Evolutionary conservation across 345 rosid genomes (phyloP), one percentile per base, ranked within the genome.

Genomic region (Hirschfeldia incana): DNA sequence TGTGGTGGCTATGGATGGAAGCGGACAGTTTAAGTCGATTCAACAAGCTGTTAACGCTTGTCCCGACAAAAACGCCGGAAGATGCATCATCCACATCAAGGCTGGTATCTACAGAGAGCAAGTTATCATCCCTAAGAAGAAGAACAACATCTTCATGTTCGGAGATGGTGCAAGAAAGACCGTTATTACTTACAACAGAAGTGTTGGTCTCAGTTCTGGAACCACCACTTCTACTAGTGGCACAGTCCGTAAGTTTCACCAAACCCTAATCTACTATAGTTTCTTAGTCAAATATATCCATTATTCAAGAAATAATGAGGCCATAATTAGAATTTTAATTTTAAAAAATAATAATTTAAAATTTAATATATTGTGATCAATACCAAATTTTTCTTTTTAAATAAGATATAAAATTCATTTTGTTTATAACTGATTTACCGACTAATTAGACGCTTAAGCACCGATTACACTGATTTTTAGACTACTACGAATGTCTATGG

Each of bases 1-100:
- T 3, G 89, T 90, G 6, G 98, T 92, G 72, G 97, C 96, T 32
- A 68, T 88, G 69, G 98, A 94, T 70, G 97, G 94, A 13, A 90
- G 92, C 67, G 96, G 96, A 46, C 83, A 87, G 17, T 88, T 83
- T 80, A 92, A 69, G 81, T 80, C 86, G 9, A 84, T 92, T 11
- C 74, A 29, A 64, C 86, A 60, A 1, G 97, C 98, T 4, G 82
- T 94, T 64, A 63, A 74, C 8, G 80, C 80, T 75, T 82, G 82
- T 21, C 78, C 80, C 8, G 84, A 80, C 0, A 81, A 81, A 67
- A 78, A 81, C 63, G 68, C 76, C 2, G 89, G 88, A 3, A 75
- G 89, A 66, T 88, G 85, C 37, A 80, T 88, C 72, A 86, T 89
- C 37, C 87, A 91, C 51, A 89, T 91, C 1, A 91, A 91, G 86